phyloP scores from a whole-genome alignment of 176 grass and related monocot genomes.

The Hyparrhenia diplandra region DNA sequence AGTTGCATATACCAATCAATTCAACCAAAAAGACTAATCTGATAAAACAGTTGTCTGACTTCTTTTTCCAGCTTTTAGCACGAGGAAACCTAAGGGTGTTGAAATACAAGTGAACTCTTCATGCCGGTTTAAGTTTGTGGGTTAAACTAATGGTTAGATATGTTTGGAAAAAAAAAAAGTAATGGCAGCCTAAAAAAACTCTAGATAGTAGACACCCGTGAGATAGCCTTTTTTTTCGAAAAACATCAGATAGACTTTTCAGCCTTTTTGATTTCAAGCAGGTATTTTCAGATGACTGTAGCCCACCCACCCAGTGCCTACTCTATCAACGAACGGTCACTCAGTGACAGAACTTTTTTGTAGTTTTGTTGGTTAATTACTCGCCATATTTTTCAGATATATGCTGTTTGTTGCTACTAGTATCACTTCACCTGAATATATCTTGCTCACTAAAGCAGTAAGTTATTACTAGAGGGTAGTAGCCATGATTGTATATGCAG shows the following conservation, averaged over 20 bases:
- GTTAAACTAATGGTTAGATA: background rate
- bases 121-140: background rate
- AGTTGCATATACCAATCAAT: too few species aligned
- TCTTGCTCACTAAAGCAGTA: background rate
- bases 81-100: too few species aligned
- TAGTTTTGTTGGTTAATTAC: background rate
- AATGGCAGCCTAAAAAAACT: background rate
- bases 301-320: background rate
- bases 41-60: too few species aligned
- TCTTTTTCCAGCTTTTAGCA: too few species aligned
- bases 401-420: background rate
- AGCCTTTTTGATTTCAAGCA: conserved; percentile 7
- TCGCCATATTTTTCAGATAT: background rate
- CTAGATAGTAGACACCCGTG: background rate
- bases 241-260: background rate
- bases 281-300: background rate
- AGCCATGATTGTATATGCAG: too few species aligned
- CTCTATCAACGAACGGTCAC: background rate
- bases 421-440: background rate
- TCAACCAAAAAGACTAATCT: too few species aligned
- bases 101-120: background rate
- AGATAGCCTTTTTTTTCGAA: background rate
- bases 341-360: background rate
- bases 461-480: too few species aligned
- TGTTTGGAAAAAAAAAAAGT: too few species aligned